Conservation (phyloP, 1,284 basidiomycete genomes). For the Pseudozyma pruni region DNA sequence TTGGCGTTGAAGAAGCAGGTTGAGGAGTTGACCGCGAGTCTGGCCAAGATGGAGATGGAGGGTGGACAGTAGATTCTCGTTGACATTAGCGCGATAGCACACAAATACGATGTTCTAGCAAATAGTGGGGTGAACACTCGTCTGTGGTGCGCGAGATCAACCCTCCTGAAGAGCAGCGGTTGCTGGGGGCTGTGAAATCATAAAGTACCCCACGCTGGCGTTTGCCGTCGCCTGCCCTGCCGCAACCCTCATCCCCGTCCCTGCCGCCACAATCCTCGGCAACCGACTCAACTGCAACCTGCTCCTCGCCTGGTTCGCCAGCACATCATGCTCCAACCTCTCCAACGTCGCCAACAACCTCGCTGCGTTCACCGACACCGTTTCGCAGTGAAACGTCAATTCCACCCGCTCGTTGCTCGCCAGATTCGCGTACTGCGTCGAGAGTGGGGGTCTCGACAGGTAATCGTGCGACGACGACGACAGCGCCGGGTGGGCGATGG, state of each 20-base stretch:
- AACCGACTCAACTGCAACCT: conserved; percentile 5
- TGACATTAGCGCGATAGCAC: too few relatives aligned
- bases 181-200: conserved; percentile 10
- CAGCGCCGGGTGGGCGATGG: conserved; percentile 42
- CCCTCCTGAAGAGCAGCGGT: conserved; percentile 3
- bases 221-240: background rate
- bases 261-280: conserved; percentile 24
- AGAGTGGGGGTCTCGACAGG: conserved; percentile 39
- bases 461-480: conserved; percentile 46
- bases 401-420: conserved; percentile 35
- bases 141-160: too few relatives aligned
- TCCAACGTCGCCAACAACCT: conserved; percentile 42
- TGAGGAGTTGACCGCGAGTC: conserved; percentile 28
- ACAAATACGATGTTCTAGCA: too few relatives aligned
- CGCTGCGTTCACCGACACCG: conserved; percentile 44
- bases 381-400: conserved; percentile 50
- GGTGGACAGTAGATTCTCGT: conserved; percentile 3
- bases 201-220: conserved; percentile 16
- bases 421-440: conserved; percentile 25
- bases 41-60: conserved; percentile 41
- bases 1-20: conserved; percentile 39
- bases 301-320: conserved; percentile 22
- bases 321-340: conserved; percentile 44
- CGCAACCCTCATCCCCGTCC: background rate
- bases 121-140: too few relatives aligned